These are phyloP conservation scores for Phoma herbarum DNA, from an alignment of 2,329 filamentous ascomycete species.

Conservation along the genomic window DNA sequence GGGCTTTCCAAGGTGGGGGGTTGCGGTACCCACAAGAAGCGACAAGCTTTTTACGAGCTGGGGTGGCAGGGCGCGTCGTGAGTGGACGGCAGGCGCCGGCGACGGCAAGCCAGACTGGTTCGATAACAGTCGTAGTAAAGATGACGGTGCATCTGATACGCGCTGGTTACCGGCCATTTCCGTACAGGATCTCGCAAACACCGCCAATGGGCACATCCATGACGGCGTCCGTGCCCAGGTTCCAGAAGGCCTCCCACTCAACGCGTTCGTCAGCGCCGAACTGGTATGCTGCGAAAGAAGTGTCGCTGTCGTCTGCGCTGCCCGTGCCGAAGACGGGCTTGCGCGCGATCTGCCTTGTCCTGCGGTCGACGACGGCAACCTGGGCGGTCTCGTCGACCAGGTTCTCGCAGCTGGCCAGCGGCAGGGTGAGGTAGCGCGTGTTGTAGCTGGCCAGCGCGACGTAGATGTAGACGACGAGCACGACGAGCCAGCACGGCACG, in stretches of 20 bases:
- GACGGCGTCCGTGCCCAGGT: slow-evolving; percentile 91
- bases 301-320: slow-evolving; percentile 32
- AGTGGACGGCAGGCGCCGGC: not conserved
- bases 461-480: slow-evolving; percentile 90
- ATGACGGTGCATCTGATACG: slow-evolving; percentile 26
- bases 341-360: slow-evolving; percentile 67
- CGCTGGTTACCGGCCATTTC: slow-evolving; percentile 53
- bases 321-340: slow-evolving; percentile 37
- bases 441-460: slow-evolving; percentile 92
- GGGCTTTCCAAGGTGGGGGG: slow-evolving; percentile 36
- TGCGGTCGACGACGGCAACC: slow-evolving; percentile 77
- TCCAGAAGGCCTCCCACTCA: slow-evolving; percentile 88
- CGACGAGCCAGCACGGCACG: slow-evolving; percentile 88
- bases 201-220: slow-evolving; percentile 96
- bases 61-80: slow-evolving; percentile 12
- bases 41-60: slow-evolving; percentile 29
- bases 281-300: slow-evolving; percentile 43
- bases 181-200: slow-evolving; percentile 94
- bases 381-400: slow-evolving; percentile 90
- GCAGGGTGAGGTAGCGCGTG: slow-evolving; percentile 84
- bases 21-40: slow-evolving; percentile 18
- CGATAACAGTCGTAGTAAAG: slow-evolving; percentile 23
- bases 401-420: slow-evolving; percentile 81
- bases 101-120: not conserved
- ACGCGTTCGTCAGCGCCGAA: slow-evolving; percentile 55